A percentile compares a stretch with the other conserved stretches of the same genome.
phyloP scores from a whole-genome alignment of 352 stramenopile genomes.

The Blastocystis sp. region DNA sequence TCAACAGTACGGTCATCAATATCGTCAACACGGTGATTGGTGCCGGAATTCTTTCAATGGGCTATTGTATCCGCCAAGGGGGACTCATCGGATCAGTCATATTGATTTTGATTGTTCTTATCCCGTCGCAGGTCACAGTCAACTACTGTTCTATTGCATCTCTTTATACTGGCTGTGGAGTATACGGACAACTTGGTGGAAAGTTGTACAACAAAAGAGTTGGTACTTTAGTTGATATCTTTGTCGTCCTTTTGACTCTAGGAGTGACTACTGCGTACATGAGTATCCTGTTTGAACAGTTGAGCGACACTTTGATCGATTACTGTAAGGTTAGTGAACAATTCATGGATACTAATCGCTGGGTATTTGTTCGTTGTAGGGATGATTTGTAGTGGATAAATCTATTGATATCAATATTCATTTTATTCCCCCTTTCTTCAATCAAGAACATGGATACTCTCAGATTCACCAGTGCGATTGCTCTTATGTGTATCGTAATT shows the following conservation, averaged over 20 bases:
- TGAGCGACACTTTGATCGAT: neutral
- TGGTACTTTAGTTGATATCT: neutral
- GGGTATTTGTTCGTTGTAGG: neutral
- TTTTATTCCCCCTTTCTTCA: neutral
- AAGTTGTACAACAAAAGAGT: neutral
- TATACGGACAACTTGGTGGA: neutral
- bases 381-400: neutral
- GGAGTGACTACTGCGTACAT: conserved; percentile 18
- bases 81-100: neutral
- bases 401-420: neutral
- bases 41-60: neutral
- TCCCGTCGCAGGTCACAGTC: neutral
- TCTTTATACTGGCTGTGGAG: neutral
- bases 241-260: neutral
- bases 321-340: neutral
- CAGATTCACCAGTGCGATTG: neutral
- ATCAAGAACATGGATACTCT: neutral
- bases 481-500: neutral
- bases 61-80: neutral
- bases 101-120: neutral
- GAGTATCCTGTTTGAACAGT: conserved; percentile 5
- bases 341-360: neutral
- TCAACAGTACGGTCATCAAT: neutral
- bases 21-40: conserved; percentile 19
- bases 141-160: neutral